Evolutionary conservation across 2,329 filamentous ascomycete species (phyloP).

Genomic region (Ophiognomonia clavigignenti-juglandacearum): DNA sequence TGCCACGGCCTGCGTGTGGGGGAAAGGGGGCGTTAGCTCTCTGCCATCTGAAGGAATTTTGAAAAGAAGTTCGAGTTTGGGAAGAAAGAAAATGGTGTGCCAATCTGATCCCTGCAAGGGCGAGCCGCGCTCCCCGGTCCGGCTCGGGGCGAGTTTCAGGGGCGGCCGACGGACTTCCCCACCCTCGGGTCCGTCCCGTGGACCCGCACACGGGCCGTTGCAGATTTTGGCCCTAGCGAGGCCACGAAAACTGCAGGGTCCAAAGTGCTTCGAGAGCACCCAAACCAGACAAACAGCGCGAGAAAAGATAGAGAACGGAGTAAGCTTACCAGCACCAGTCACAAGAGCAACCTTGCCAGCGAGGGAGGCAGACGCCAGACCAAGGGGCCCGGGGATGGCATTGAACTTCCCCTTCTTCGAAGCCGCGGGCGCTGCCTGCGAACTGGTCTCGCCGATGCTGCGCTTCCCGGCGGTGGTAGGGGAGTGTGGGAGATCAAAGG

Average conservation of each 20-base stretch:
- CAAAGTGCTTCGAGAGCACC: not conserved
- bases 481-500: not conserved
- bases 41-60: no score
- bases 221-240: no score
- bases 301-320: not conserved
- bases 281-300: not conserved
- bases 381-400: conserved; percentile 32
- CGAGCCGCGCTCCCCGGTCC: not conserved
- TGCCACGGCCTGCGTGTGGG: conserved; percentile 48
- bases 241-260: no score
- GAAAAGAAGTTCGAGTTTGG: no score
- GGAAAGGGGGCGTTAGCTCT: not conserved
- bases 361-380: conserved; percentile 32
- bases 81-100: no score
- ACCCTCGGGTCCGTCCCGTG: not conserved
- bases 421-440: conserved; percentile 11
- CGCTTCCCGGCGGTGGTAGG: conserved; percentile 7
- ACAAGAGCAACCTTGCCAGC: conserved; percentile 34
- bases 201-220: no score
- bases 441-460: conserved; percentile 1
- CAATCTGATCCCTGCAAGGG: not conserved
- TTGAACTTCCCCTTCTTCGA: conserved; percentile 29
- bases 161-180: not conserved
- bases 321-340: conserved; percentile 32
- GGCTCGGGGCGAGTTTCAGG: not conserved